Evolutionary conservation across 345 rosid genomes (phyloP).

Genomic region (Populus pruinosa): DNA sequence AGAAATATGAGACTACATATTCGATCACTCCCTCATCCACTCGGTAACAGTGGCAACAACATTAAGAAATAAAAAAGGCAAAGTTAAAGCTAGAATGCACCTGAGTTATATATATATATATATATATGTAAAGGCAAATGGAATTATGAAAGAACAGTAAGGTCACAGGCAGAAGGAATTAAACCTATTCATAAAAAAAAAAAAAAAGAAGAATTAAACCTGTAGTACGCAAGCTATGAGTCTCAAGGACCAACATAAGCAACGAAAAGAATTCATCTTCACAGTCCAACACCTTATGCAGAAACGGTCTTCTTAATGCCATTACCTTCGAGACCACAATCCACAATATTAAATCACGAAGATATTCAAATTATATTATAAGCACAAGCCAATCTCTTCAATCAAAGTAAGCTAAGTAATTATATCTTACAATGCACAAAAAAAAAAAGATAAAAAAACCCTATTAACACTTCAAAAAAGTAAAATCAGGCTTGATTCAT

Average conservation of each 20-base stretch:
- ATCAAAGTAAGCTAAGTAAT: neutral
- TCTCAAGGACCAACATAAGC: constrained; percentile 86
- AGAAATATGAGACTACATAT: neutral
- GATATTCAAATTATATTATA: neutral
- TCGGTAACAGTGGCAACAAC: neutral
- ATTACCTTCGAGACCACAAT: constrained; percentile 54
- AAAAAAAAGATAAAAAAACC: neutral
- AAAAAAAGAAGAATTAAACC: constrained; percentile 30
- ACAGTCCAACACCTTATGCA: constrained; percentile 81
- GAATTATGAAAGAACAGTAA: neutral
- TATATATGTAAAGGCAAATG: neutral
- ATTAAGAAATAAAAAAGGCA: neutral
- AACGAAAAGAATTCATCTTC: constrained; percentile 93
- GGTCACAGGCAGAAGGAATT: neutral
- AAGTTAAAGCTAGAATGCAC: neutral
- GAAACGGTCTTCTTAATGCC: constrained; percentile 87
- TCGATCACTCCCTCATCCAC: neutral
- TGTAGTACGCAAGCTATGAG: constrained; percentile 91
- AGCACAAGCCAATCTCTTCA: neutral
- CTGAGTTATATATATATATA: too few species aligned
- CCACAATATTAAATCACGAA: neutral
- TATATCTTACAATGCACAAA: neutral
- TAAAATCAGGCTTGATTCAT: neutral
- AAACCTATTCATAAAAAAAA: constrained; percentile 31
- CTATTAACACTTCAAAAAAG: too few species aligned